A percentile compares a stretch with the other conserved stretches of the same genome.
These are phyloP conservation scores for Coelastrella sp. DNA, from an alignment of 139 green algal genomes.

Conservation along the genomic window DNA sequence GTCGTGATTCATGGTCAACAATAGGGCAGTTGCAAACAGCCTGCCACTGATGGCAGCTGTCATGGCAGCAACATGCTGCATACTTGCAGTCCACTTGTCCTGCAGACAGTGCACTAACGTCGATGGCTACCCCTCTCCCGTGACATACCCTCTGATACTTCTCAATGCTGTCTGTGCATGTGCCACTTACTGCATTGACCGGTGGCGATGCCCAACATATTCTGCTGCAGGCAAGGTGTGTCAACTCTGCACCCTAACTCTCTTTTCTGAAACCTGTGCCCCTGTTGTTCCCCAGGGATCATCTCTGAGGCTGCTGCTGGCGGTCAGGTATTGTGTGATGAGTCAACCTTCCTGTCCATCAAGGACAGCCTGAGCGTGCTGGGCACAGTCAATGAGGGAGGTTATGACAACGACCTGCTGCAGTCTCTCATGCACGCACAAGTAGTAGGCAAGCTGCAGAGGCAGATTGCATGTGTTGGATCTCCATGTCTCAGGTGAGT, in stretches of 20 bases:
- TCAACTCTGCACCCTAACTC: not conserved
- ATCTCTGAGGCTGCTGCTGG: not conserved
- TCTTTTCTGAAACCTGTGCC: not conserved
- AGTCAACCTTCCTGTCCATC: conserved; percentile 31
- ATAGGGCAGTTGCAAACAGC: not conserved
- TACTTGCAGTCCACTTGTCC: no score
- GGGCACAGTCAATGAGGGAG: conserved; percentile 26
- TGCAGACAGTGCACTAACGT: not conserved
- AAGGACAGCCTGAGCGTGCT: conserved; percentile 39
- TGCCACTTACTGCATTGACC: not conserved
- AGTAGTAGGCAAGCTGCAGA: conserved; percentile 24
- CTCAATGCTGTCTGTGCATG: no score
- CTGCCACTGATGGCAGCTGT: no score
- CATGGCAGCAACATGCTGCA: no score
- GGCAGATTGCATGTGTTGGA: not conserved
- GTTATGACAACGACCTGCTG: conserved; percentile 31
- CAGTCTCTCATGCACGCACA: conserved; percentile 29
- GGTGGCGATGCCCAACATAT: not conserved
- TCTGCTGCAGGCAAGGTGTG: not conserved
- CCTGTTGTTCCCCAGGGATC: not conserved
- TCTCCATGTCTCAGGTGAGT: not conserved
- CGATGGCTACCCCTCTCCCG: no score
- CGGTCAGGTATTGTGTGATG: conserved; percentile 42
- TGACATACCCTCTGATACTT: no score
- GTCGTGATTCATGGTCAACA: not conserved